Conservation (phyloP, 176 grass and related monocot genomes). For the Oryza nivara region DNA sequence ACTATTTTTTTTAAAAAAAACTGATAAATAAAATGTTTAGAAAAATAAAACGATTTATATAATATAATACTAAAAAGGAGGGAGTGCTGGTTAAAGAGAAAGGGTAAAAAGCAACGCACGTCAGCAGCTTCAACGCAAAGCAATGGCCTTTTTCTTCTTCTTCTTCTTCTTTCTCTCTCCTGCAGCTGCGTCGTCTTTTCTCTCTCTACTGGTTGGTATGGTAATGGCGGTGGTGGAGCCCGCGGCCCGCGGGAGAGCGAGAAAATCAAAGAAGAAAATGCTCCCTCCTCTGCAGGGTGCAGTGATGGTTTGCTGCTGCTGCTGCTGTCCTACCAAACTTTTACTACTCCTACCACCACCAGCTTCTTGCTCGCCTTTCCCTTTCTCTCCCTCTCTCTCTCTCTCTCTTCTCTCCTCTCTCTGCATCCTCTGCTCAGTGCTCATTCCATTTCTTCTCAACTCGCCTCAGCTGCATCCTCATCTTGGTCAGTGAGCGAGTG, state of each 20-base stretch:
- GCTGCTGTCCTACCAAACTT: constrained; percentile 37
- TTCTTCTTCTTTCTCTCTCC: neutral
- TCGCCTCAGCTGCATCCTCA: neutral
- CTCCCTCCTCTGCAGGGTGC: neutral
- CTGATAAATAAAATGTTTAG: too few relatives aligned
- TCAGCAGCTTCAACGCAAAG: constrained; percentile 43
- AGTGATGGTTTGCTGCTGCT: constrained; percentile 32
- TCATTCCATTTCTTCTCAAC: neutral
- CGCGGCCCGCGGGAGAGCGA: neutral
- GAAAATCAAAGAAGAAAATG: neutral
- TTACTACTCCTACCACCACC: constrained; percentile 24
- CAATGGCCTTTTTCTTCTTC: neutral
- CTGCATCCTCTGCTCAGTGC: neutral
- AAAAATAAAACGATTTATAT: too few relatives aligned
- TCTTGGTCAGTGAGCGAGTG: neutral
- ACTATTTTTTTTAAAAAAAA: too few relatives aligned
- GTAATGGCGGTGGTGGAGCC: constrained; percentile 26
- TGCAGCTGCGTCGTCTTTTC: neutral
- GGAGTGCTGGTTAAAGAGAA: too few relatives aligned
- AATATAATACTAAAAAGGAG: too few relatives aligned
- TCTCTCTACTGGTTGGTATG: neutral
- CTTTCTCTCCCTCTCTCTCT: constrained; percentile 3
- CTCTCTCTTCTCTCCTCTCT: neutral
- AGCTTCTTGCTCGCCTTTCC: constrained; percentile 47
- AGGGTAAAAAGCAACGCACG: neutral